Conservation (phyloP, 177 flowering plant genomes). For the Telopea speciosissima region DNA sequence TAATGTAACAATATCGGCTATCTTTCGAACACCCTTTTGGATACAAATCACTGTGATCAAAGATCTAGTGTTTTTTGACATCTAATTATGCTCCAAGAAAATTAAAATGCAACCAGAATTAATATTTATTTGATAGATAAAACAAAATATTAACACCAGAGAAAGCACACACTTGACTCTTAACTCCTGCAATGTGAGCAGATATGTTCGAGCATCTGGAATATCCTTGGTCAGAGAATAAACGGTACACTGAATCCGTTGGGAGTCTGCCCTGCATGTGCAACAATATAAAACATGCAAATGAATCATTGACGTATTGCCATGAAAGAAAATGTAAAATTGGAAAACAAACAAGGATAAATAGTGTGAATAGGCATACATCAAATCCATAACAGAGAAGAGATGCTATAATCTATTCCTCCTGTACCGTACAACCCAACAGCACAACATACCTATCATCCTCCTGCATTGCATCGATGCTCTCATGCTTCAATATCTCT, state of each 20-base stretch:
- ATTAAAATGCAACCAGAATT: neutral
- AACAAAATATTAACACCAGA: slow-evolving; percentile 5
- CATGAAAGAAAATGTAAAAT: neutral
- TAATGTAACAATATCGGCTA: neutral
- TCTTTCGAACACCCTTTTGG: neutral
- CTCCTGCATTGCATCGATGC: no score
- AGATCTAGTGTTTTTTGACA: neutral
- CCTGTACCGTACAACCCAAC: no score
- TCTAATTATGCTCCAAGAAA: neutral
- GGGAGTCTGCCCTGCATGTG: slow-evolving; percentile 68
- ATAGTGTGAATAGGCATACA: no score
- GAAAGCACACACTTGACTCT: slow-evolving; percentile 69
- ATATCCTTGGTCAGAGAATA: slow-evolving; percentile 52
- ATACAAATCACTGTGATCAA: neutral
- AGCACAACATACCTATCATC: no score
- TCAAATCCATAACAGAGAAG: no score
- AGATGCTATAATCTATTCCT: no score
- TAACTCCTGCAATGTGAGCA: slow-evolving; percentile 63
- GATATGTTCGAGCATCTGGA: slow-evolving; percentile 74
- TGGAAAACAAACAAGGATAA: neutral
- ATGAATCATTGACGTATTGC: slow-evolving; percentile 1
- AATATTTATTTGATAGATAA: neutral
- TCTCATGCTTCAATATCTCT: no score
- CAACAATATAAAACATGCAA: slow-evolving; percentile 1
- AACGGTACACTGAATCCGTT: slow-evolving; percentile 58